Base-by-base conservation (phyloP, 208 protist genomes). In the Porcisia hertigi region DNA sequence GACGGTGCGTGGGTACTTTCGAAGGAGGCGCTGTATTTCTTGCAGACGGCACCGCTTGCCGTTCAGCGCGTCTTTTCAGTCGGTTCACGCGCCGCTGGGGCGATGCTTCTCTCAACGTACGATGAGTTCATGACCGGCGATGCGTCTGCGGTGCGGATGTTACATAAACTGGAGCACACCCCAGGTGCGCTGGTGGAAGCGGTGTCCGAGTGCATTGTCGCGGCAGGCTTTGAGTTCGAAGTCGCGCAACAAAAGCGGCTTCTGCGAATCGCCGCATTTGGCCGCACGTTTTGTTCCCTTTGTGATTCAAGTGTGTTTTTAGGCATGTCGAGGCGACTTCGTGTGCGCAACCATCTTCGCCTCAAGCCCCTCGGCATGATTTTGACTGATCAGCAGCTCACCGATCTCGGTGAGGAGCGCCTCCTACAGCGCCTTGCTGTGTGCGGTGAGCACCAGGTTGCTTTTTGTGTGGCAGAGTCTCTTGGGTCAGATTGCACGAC, bases 191-290 rank as follows among this genome's bases (percentile, higher is more conserved):
- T 99, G 49, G 75, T 72, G 30, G 73, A 88, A 43, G 97, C 97
- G 7, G 93, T 99, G 1, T 81, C 91, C 45, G 86, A 90, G 52
- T 99, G 98, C 84, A 88, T 99, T 39, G 76, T 77, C 11, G 89
- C 96, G 20, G 97, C 98, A 0, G 89, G 88, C 3, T 91, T 92
- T 73, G 94, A 98, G 77, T 94, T 97, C 36, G 81, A 88, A 14
- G 49, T 84, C 7, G 63, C 69, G 6, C 85, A 96, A 58, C 97
- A 99, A 72, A 92, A 93, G 59, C 75, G 89, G 4, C 78, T 99
- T 34, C 79, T 99, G 23, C 88, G 94, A 66, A 96, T 98, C 8
- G 97, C 98, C 30, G 82, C 86, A 6, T 98, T 98, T 81, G 98
- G 98, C 43, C 98, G 98, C 79, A 96, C 92, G 59, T 99, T 99